A percentile compares a stretch with the other conserved stretches of the same genome.
Evolutionary conservation across 805 yeast genomes (phyloP).

Genomic region (Kurtzmaniella fragi): DNA sequence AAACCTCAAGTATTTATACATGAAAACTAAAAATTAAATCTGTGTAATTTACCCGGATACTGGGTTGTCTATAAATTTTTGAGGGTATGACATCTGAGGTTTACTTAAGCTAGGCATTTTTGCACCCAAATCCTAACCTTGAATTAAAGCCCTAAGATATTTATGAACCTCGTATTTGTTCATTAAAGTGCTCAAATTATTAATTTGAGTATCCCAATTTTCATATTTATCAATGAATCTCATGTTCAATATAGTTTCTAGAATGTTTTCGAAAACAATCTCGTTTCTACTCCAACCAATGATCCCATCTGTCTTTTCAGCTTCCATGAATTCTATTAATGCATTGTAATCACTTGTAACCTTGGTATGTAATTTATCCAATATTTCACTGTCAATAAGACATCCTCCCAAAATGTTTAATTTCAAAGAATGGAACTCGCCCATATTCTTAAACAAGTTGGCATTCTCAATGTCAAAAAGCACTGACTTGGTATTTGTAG

Average conservation of each 20-base stretch:
- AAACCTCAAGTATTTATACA: too few relatives aligned
- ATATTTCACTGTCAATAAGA: neutral
- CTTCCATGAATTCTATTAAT: conserved; percentile 1
- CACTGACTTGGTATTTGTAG: neutral
- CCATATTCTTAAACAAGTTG: conserved; percentile 58
- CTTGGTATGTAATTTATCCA: neutral
- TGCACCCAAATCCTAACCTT: conserved; percentile 1
- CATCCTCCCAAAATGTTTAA: neutral
- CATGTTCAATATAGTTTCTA: conserved; percentile 3
- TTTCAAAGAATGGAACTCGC: conserved; percentile 11
- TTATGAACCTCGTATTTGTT: neutral
- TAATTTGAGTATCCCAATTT: too few relatives aligned
- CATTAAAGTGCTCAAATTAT: too few relatives aligned
- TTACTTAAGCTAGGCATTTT: too few relatives aligned
- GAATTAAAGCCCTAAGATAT: neutral
- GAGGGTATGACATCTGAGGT: too few relatives aligned
- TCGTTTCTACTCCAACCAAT: conserved; percentile 13
- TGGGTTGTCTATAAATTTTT: too few relatives aligned
- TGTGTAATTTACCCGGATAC: too few relatives aligned
- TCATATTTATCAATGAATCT: neutral
- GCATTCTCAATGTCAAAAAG: conserved; percentile 65
- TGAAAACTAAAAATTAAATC: too few relatives aligned
- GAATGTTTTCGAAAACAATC: conserved; percentile 5
- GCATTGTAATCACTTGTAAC: conserved; percentile 1
- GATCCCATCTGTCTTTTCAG: conserved; percentile 7